phyloP scores from a whole-genome alignment of 2,329 filamentous ascomycete genomes.

The Cercospora sojina region DNA sequence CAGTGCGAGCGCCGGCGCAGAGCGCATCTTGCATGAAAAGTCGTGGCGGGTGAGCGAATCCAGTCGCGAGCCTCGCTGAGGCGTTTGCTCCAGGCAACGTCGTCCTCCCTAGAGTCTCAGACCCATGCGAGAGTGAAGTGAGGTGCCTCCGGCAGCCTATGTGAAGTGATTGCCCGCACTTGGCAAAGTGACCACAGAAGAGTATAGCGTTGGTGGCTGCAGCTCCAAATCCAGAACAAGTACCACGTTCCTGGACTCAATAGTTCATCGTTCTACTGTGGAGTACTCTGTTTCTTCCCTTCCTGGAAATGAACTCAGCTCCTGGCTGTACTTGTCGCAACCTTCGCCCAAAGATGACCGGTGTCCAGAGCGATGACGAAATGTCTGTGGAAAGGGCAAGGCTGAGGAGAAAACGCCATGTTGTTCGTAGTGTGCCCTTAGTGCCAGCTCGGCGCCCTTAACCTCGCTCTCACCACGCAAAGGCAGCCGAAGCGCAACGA shows the following conservation, averaged over 20 bases:
- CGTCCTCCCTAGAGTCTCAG: neutral
- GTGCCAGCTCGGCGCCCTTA: neutral
- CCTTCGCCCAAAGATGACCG: neutral
- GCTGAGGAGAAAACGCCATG: neutral
- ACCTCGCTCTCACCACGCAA: neutral
- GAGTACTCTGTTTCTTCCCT: neutral
- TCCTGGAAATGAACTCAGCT: neutral
- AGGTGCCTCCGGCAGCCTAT: neutral
- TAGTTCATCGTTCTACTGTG: neutral
- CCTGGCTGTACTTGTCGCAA: neutral
- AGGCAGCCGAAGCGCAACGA: neutral
- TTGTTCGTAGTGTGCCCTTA: neutral
- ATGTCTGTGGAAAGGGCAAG: neutral
- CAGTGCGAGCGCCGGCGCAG: neutral
- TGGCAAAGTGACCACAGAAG: neutral
- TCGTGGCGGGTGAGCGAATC: neutral
- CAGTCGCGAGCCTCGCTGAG: conserved; percentile 4
- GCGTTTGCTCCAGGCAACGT: conserved; percentile 9
- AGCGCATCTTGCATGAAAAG: neutral
- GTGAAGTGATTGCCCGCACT: conserved; percentile 2
- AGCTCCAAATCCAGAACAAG: conserved; percentile 1
- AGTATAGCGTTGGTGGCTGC: conserved; percentile 8
- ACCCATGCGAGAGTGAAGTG: neutral
- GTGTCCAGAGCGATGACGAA: neutral
- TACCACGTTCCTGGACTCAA: conserved; percentile 4